Evolutionary conservation across 2,329 filamentous ascomycete genomes (phyloP), one percentile per base, ranked within the genome.

Genomic region (Trichoderma sp.): DNA sequence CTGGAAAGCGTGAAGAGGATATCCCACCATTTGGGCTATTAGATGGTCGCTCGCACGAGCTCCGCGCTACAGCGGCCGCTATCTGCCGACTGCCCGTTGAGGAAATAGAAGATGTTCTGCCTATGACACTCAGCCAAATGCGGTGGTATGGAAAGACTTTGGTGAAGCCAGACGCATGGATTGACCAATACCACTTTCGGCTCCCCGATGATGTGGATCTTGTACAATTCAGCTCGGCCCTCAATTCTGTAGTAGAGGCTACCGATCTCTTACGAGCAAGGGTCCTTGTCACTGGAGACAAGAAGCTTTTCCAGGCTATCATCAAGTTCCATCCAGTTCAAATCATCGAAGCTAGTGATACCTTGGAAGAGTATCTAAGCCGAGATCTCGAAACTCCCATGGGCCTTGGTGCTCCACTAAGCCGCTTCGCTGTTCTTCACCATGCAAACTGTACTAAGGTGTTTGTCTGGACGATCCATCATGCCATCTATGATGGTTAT

Each of bases 141-240:
- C 22, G 59, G 37, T 63, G 59, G 59, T 63, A 63, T 9, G 61
- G 61, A 6, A 56, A 53, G 35, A 64, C 61, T n/a, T 25, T 64
- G n/a, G 35, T 56, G 12, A 64, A 64, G 17, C 61, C 61, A 34
- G 35, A 32, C 37, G 61, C 61, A 15, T 64, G 35, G 34, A 45
- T 64, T 42, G 61, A 64, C 50, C 61, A 64, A 2, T 56, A 54
- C 9, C 52, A 45, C 61, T 64, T 64, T 56, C 35, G 25, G 25
- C 52, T 64, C 7, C 61, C 61, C 19, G 42, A 12, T 12, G 32
- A 45, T 9, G 17, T 64, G 32, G 25, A 64, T 12, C 25, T 56
- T 22, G 34, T 17, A 7, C 34, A 22, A 2, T 34, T 64, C 50
- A 19, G 19, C 1, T 15, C 35, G 13, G 35, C 61, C 13, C 50